These are phyloP conservation scores for Clavispora carvajalis DNA, from an alignment of 805 yeast genomes.

Conservation along the genomic window DNA sequence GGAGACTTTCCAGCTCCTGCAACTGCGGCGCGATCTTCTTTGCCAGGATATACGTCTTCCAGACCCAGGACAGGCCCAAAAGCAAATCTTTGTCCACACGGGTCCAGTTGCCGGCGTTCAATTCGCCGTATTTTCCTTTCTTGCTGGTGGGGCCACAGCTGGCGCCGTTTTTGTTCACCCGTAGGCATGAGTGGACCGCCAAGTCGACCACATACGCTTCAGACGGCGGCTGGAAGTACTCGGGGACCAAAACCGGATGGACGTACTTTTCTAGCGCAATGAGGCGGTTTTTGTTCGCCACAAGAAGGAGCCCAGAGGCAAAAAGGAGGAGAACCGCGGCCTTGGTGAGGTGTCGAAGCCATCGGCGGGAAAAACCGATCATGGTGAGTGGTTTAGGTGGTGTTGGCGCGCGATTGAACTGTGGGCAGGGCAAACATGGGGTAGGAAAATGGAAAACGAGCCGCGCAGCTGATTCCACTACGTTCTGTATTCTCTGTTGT, in stretches of 20 bases:
- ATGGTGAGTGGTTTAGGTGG: not conserved
- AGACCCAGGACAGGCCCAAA: conserved; percentile 41
- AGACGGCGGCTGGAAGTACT: conserved; percentile 39
- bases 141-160: conserved; percentile 12
- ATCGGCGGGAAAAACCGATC: conserved; percentile 26
- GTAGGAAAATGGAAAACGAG: too few relatives aligned
- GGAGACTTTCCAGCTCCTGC: not conserved
- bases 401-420: not conserved
- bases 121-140: conserved; percentile 12
- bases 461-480: too few relatives aligned
- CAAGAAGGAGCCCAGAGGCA: conserved; percentile 21
- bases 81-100: conserved; percentile 43
- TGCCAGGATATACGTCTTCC: conserved; percentile 34
- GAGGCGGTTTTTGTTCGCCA: conserved; percentile 38
- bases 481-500: too few relatives aligned
- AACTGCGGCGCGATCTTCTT: conserved; percentile 21
- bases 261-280: conserved; percentile 19
- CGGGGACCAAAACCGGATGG: conserved; percentile 22
- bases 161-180: conserved; percentile 5
- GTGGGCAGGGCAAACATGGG: too few relatives aligned
- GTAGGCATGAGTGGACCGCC: conserved; percentile 30
- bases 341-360: conserved; percentile 24
- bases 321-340: conserved; percentile 13
- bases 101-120: conserved; percentile 31
- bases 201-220: conserved; percentile 39